Conservation (phyloP, 495 filamentous ascomycete genomes). For the Hypoxylon crocopeplum region DNA sequence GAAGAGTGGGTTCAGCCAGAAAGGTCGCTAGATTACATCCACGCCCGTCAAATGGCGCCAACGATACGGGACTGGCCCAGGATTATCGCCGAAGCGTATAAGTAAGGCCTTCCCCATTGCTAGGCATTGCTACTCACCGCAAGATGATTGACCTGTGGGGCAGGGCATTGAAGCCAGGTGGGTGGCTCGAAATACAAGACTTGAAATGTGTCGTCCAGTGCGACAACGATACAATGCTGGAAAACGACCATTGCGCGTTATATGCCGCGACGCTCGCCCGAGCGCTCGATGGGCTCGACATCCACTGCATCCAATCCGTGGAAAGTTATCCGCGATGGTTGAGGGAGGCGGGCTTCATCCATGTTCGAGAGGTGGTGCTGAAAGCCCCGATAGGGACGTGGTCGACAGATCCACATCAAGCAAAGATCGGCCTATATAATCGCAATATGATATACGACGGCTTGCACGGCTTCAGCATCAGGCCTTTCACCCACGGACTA, state of each 20-base stretch:
- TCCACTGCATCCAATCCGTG: constrained; percentile 53
- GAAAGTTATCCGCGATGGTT: constrained; percentile 55
- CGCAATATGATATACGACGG: constrained; percentile 50
- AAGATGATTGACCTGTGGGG: constrained; percentile 5
- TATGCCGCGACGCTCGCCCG: constrained; percentile 42
- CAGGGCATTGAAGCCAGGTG: constrained; percentile 53
- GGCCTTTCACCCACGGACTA: constrained; percentile 60
- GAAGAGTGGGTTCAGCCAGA: constrained; percentile 54
- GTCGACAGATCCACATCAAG: constrained; percentile 62
- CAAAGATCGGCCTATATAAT: constrained; percentile 55
- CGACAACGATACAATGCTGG: constrained; percentile 50
- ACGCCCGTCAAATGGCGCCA: constrained; percentile 54
- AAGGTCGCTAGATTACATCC: constrained; percentile 60
- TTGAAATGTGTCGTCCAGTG: constrained; percentile 45
- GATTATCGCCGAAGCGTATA: constrained; percentile 47
- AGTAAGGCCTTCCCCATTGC: constrained; percentile 34
- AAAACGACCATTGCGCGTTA: constrained; percentile 38
- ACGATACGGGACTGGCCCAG: constrained; percentile 56
- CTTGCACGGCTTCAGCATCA: constrained; percentile 51
- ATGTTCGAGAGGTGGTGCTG: constrained; percentile 58
- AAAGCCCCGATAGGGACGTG: constrained; percentile 66
- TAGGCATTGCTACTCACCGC: background rate
- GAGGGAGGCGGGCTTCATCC: constrained; percentile 64
- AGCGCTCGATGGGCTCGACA: constrained; percentile 38
- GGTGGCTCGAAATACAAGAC: constrained; percentile 62